These are phyloP conservation scores for Ascochyta clinopodiicola DNA, from an alignment of 2,329 filamentous ascomycete genomes.

Conservation along the genomic window DNA sequence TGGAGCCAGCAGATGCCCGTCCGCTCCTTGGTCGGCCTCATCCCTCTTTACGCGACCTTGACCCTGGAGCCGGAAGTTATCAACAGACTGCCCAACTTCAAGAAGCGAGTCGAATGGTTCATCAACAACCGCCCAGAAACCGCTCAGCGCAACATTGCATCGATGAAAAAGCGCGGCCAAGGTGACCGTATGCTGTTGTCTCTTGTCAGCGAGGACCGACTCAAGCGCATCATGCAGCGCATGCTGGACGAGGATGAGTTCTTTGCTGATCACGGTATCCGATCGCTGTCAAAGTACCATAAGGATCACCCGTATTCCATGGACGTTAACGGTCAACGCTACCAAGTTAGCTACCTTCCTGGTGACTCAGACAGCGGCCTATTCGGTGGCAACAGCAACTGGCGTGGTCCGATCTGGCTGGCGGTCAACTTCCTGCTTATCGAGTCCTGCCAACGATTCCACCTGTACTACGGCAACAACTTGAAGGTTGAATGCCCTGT, in stretches of 20 bases:
- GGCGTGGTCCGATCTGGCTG: conserved; percentile 93
- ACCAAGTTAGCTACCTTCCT: conserved; percentile 86
- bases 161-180: conserved; percentile 88
- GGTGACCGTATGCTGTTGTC: conserved; percentile 86
- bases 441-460: conserved; percentile 93
- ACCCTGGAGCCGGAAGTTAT: conserved; percentile 94
- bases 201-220: conserved; percentile 89
- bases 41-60: conserved; percentile 89
- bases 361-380: conserved; percentile 96
- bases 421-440: conserved; percentile 95
- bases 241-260: conserved; percentile 97
- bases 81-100: conserved; percentile 90
- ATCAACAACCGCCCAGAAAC: conserved; percentile 85
- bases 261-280: conserved; percentile 85
- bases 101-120: conserved; percentile 93
- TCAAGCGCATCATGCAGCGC: conserved; percentile 84
- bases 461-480: conserved; percentile 90
- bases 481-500: conserved; percentile 93
- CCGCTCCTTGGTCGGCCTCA: conserved; percentile 88
- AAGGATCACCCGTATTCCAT: conserved; percentile 90
- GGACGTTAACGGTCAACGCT: conserved; percentile 91
- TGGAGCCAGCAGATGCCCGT: conserved; percentile 93
- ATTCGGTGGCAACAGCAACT: conserved; percentile 97
- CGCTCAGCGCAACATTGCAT: conserved; percentile 92
- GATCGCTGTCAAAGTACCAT: conserved; percentile 90